Evolutionary conservation across 2,329 filamentous ascomycete species (phyloP).

Genomic region (Hawksworthiomyces lignivorus): DNA sequence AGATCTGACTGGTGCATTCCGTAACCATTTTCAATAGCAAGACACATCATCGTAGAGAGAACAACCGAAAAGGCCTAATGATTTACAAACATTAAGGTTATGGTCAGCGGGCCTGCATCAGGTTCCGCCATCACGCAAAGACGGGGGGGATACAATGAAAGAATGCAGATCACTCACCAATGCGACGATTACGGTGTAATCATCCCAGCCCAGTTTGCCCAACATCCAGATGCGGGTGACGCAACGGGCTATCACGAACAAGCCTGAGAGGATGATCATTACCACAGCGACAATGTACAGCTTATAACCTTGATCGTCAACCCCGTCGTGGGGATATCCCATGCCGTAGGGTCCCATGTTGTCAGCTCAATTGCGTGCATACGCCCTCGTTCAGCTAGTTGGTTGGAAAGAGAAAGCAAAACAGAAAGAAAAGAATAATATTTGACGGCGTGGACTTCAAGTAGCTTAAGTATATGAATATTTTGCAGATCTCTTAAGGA

Average conservation of each 20-base stretch:
- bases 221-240: conserved; percentile 1
- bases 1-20: conserved; percentile 13
- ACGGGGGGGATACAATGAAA: too few relatives aligned
- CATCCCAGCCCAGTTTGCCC: conserved; percentile 6
- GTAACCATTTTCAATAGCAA: conserved; percentile 13
- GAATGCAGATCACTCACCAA: conserved; percentile 8
- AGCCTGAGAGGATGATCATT: conserved; percentile 8
- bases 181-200: conserved; percentile 3
- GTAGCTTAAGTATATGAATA: too few relatives aligned
- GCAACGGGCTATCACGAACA: conserved; percentile 8
- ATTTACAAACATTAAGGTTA: too few relatives aligned
- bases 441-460: too few relatives aligned
- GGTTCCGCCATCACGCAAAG: too few relatives aligned
- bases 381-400: too few relatives aligned
- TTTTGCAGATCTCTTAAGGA: too few relatives aligned
- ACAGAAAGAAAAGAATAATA: too few relatives aligned
- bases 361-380: not conserved
- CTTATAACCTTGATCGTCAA: conserved; percentile 9
- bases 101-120: too few relatives aligned
- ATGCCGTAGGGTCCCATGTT: conserved; percentile 10
- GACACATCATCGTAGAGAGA: conserved; percentile 9
- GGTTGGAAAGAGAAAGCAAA: too few relatives aligned
- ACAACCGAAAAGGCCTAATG: conserved; percentile 10
- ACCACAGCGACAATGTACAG: conserved; percentile 10
- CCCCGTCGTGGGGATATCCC: conserved; percentile 9